Evolutionary conservation across 208 protist genomes (phyloP).

Genomic region (Trypanosoma avium): DNA sequence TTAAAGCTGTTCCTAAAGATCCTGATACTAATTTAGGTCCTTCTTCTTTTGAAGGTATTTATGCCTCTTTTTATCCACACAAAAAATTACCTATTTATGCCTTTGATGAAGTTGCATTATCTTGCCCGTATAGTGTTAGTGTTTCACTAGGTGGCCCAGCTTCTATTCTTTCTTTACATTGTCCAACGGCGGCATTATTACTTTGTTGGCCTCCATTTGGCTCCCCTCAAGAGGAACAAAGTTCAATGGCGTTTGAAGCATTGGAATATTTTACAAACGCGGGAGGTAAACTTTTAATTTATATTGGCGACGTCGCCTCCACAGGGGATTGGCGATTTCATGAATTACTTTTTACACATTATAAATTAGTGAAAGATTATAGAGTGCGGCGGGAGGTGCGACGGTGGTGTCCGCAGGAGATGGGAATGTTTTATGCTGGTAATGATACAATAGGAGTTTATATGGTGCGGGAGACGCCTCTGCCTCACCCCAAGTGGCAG

Average conservation of each 20-base stretch:
- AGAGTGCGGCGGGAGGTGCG: conserved; percentile 83
- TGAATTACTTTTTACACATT: conserved; percentile 78
- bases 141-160: conserved; percentile 80
- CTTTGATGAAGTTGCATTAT: conserved; percentile 79
- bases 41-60: conserved; percentile 72
- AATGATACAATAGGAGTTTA: conserved; percentile 91
- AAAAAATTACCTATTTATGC: conserved; percentile 69
- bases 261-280: conserved; percentile 80
- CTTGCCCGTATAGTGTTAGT: conserved; percentile 75
- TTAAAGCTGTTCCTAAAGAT: conserved; percentile 27
- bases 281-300: conserved; percentile 80
- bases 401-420: conserved; percentile 85
- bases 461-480: conserved; percentile 41
- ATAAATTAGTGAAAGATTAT: conserved; percentile 80
- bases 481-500: conserved; percentile 31
- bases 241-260: conserved; percentile 90
- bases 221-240: conserved; percentile 82
- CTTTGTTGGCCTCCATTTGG: conserved; percentile 91
- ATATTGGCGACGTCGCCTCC: conserved; percentile 84
- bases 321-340: conserved; percentile 91
- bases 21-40: conserved; percentile 23
- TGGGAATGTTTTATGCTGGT: conserved; percentile 88
- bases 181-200: conserved; percentile 64
- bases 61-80: conserved; percentile 39
- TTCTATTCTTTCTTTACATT: conserved; percentile 70